These are phyloP conservation scores for Parasarocladium wereldwijsianum DNA, from an alignment of 2,329 filamentous ascomycete species.

Conservation along the genomic window DNA sequence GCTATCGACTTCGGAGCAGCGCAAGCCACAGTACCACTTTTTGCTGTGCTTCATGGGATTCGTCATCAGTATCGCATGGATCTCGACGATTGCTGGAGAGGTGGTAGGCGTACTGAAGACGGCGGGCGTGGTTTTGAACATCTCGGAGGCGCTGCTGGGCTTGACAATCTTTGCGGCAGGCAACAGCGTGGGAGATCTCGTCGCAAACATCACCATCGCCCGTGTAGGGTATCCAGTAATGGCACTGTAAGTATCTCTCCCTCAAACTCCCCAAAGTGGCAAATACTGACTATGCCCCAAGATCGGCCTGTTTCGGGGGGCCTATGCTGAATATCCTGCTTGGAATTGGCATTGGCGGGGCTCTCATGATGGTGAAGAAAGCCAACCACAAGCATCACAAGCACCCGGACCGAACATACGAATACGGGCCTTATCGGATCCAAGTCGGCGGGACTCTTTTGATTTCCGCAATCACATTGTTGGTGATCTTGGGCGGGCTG, in stretches of 20 bases:
- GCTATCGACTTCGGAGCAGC: conserved; percentile 49
- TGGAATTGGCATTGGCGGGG: conserved; percentile 80
- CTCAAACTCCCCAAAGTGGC: too few relatives aligned
- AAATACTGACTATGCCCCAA: conserved; percentile 12
- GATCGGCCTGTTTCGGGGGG: conserved; percentile 89
- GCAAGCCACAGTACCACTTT: conserved; percentile 58
- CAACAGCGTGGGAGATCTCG: conserved; percentile 85
- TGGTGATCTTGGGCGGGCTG: conserved; percentile 65
- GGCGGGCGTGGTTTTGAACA: conserved; percentile 78
- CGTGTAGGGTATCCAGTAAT: conserved; percentile 91
- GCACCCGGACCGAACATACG: conserved; percentile 48
- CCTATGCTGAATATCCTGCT: conserved; percentile 96
- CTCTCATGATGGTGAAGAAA: conserved; percentile 68
- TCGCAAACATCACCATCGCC: conserved; percentile 89
- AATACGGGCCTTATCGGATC: conserved; percentile 68
- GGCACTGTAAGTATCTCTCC: conserved; percentile 46
- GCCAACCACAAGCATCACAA: conserved; percentile 51
- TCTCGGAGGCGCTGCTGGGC: conserved; percentile 87
- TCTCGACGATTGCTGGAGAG: conserved; percentile 87
- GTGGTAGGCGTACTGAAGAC: conserved; percentile 92
- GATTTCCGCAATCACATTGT: conserved; percentile 69
- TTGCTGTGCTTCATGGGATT: conserved; percentile 83
- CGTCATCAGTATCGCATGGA: conserved; percentile 85
- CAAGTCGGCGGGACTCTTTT: conserved; percentile 73
- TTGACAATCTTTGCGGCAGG: conserved; percentile 94